Base-by-base conservation (phyloP, 805 yeast species). In the Lipomyces sp. region DNA sequence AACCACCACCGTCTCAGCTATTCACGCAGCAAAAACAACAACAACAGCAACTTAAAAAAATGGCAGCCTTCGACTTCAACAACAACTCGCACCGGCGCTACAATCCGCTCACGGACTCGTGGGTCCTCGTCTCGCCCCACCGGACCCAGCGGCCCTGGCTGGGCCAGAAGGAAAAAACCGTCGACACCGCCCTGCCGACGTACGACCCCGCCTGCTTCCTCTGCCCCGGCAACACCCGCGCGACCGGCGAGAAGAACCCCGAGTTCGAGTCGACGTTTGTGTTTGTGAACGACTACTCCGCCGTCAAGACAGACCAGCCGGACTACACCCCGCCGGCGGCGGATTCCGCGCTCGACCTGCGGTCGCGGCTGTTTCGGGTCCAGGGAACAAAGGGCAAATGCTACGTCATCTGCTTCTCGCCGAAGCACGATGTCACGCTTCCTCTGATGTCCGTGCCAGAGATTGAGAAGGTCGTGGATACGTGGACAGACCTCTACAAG, bases 61-160 rank as follows among this genome's bases (percentile, higher is more conserved):
- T 42, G 43, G n/a, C 43, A 10, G 39, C 32, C 14, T 58, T 58
- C 37, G 58, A 55, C 37, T 58, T 58, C 47, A 39, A 48, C 43
- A 48, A 58, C 45, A 40, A 58, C 46, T 78, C 86, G 1, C 90
- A 84, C 62, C 76, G 87, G 58, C 74, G 91, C 43, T 79, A 71
- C 67, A 84, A 84, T 61, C 88, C 87, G 3, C 73, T 84, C 55
- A 74, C 83, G n/a, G 78, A 78, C 46, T 67, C 76, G n/a, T 82
- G 83, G 79, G 80, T 84, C 23, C 71, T 84, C 44, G 83, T 84
- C 44, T 82, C 88, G 14, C 90, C 91, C 4, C 91, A 84, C 63
- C 71, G 90, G 50, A 79, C 88, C 28, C 81, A 82, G 65, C 73
- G 91, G 58, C 90, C 91, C 19, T 84, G 90, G 90, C 84, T 80